Percentiles rank a stretch among this genome's conserved stretches.
These are phyloP conservation scores for Lactarius hengduanensis DNA, from an alignment of 768 basidiomycete genomes.

Conservation along the genomic window DNA sequence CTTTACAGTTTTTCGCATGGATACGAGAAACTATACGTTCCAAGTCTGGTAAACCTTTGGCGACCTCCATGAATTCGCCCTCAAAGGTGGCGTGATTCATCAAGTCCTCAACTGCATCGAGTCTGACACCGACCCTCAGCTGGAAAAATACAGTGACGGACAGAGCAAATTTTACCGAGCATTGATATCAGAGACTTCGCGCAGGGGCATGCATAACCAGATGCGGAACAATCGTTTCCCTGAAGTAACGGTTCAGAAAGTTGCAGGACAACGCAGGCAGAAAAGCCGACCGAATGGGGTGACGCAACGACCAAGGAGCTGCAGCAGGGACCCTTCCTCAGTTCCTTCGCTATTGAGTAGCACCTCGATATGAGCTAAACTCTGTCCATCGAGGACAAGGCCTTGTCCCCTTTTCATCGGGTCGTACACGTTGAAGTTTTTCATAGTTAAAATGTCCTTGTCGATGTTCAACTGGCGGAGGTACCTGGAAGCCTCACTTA, in stretches of 20 bases:
- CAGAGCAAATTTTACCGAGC: constrained; percentile 54
- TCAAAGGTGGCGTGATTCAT: constrained; percentile 78
- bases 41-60: constrained; percentile 84
- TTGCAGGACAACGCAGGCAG: not conserved
- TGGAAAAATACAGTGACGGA: not conserved
- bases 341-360: constrained; percentile 92
- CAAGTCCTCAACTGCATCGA: constrained; percentile 93
- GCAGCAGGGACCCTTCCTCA: constrained; percentile 84
- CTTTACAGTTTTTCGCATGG: constrained; percentile 87
- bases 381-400: constrained; percentile 89
- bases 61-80: constrained; percentile 67
- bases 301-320: constrained; percentile 76
- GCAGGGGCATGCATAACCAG: constrained; percentile 93
- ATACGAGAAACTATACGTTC: constrained; percentile 94
- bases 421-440: constrained; percentile 96
- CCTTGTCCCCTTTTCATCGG: constrained; percentile 90
- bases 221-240: constrained; percentile 95
- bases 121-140: constrained; percentile 43
- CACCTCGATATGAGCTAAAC: constrained; percentile 91
- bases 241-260: constrained; percentile 32
- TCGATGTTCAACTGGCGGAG: constrained; percentile 93
- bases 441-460: constrained; percentile 91
- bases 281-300: constrained; percentile 80
- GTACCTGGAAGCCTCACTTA: constrained; percentile 47
- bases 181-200: constrained; percentile 81